Percentiles rank a stretch among this genome's conserved stretches.
These are phyloP conservation scores for Wickerhamiella kurtzmanii DNA, from an alignment of 805 yeast species.

Conservation along the genomic window DNA sequence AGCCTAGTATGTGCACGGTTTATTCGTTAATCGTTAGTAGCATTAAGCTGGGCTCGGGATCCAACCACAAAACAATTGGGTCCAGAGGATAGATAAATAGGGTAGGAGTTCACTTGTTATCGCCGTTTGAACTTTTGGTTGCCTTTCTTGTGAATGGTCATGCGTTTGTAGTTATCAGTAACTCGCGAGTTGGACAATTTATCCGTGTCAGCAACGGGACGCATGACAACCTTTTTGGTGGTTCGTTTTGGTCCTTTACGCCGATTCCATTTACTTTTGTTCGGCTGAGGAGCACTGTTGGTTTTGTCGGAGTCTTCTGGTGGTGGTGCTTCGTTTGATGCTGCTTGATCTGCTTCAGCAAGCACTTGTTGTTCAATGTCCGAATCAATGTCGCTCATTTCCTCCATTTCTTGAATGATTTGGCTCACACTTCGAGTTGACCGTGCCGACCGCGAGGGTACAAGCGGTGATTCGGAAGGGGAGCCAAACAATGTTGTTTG, in stretches of 20 bases:
- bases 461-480: not conserved
- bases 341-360: not conserved
- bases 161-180: not conserved
- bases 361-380: not conserved
- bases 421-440: not conserved
- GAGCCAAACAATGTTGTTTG: not conserved
- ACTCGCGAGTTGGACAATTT: not conserved
- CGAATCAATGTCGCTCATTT: not conserved
- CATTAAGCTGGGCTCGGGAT: too few relatives aligned
- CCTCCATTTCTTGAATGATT: not conserved
- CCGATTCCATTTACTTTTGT: not conserved
- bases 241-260: slow-evolving; percentile 15
- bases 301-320: not conserved
- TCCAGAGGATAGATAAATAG: too few relatives aligned
- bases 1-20: too few relatives aligned
- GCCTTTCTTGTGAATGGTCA: slow-evolving; percentile 2
- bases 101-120: not conserved
- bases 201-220: slow-evolving; percentile 8
- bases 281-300: not conserved
- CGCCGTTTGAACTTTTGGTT: not conserved
- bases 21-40: too few relatives aligned
- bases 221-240: slow-evolving; percentile 12
- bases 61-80: too few relatives aligned
- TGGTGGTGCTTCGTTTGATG: not conserved
- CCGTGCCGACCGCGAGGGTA: not conserved